phyloP scores from a whole-genome alignment of 441 rosid genomes.

The Hura crepitans region DNA sequence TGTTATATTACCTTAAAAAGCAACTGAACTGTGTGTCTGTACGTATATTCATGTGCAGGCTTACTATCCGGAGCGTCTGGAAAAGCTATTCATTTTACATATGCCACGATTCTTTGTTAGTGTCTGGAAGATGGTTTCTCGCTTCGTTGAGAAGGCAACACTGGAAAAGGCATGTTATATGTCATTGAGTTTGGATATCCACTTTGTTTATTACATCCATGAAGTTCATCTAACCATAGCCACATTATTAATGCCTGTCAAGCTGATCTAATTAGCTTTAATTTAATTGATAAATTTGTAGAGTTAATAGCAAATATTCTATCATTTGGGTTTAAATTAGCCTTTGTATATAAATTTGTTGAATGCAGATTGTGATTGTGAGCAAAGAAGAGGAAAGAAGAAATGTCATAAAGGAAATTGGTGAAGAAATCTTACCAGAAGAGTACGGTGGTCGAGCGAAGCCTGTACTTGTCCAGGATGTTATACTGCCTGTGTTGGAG shows the following conservation, averaged over 20 bases:
- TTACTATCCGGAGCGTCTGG: constrained; percentile 79
- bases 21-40: neutral
- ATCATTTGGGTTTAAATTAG: neutral
- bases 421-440: constrained; percentile 51
- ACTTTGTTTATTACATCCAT: neutral
- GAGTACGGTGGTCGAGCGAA: constrained; percentile 64
- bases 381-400: constrained; percentile 30
- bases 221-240: neutral
- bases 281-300: no score
- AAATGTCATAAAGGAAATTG: constrained; percentile 40
- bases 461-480: constrained; percentile 52
- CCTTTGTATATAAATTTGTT: constrained; percentile 16
- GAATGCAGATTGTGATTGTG: constrained; percentile 33
- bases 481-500: constrained; percentile 30
- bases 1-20: no score
- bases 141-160: constrained; percentile 70
- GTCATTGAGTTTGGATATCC: neutral
- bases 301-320: no score
- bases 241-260: neutral
- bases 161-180: constrained; percentile 55
- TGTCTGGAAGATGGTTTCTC: constrained; percentile 63
- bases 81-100: constrained; percentile 49
- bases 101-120: constrained; percentile 75
- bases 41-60: constrained; percentile 35
- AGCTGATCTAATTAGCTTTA: no score